Conservation (phyloP, 1,284 basidiomycete genomes). For the Testicularia cyperi region DNA sequence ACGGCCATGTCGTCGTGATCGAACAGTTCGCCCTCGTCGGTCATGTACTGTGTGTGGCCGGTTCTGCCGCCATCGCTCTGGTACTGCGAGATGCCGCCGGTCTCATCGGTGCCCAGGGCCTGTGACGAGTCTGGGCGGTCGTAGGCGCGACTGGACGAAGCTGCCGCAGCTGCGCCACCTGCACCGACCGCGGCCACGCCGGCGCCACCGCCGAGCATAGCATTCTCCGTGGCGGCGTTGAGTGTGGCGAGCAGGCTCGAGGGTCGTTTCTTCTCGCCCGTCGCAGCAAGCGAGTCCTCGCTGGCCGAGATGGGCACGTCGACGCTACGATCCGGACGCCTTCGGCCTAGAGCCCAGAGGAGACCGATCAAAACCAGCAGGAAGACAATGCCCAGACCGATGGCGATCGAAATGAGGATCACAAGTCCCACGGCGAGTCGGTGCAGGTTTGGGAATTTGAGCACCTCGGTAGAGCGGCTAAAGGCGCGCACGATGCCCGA, state of each 20-base stretch:
- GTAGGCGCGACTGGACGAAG: constrained; percentile 28
- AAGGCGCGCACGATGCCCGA: constrained; percentile 75
- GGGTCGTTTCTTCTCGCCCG: constrained; percentile 47
- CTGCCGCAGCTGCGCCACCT: constrained; percentile 14
- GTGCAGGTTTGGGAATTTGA: constrained; percentile 51
- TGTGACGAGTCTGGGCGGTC: constrained; percentile 63
- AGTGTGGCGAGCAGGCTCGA: constrained; percentile 53
- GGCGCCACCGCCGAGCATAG: constrained; percentile 81
- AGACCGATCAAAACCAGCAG: constrained; percentile 83
- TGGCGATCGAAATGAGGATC: constrained; percentile 94
- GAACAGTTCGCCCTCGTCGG: constrained; percentile 48
- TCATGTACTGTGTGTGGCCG: constrained; percentile 51
- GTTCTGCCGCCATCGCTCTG: constrained; percentile 43
- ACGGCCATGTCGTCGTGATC: constrained; percentile 12
- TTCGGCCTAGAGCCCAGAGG: constrained; percentile 80
- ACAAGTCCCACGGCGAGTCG: constrained; percentile 80
- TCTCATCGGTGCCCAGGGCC: constrained; percentile 33
- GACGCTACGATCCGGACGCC: constrained; percentile 58
- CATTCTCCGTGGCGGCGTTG: constrained; percentile 70
- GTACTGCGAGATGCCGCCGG: constrained; percentile 62
- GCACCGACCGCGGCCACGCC: constrained; percentile 66
- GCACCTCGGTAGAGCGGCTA: constrained; percentile 66
- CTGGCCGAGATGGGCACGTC: constrained; percentile 37
- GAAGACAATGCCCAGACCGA: constrained; percentile 91
- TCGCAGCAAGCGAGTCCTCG: constrained; percentile 43